Evolutionary conservation across 495 filamentous ascomycete genomes (phyloP).

Genomic region (Aspergillus baeticus): DNA sequence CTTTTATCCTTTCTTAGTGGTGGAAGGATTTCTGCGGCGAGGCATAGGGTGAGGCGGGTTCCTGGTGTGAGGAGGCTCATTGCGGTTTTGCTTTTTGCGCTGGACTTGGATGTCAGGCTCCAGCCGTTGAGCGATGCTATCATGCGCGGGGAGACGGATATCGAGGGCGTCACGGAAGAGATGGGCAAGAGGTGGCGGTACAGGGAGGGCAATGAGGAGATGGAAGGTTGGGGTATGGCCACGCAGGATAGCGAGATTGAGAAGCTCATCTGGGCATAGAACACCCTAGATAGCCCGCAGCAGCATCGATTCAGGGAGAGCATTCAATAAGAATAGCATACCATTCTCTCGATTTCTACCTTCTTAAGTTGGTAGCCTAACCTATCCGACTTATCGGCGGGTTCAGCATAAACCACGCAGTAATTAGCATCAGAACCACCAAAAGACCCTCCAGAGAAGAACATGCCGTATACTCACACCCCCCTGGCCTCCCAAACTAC

Average conservation of each 20-base stretch:
- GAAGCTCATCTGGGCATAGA: not conserved
- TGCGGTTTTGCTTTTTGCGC: not conserved
- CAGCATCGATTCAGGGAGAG: too few relatives aligned
- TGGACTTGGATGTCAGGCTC: not conserved
- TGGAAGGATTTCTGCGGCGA: not conserved
- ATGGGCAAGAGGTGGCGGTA: conserved; percentile 6
- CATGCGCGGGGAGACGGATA: not conserved
- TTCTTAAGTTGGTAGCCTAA: too few relatives aligned
- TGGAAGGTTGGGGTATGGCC: not conserved
- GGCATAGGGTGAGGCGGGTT: not conserved
- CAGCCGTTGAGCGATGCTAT: not conserved
- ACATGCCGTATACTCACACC: conserved; percentile 1
- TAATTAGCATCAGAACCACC: too few relatives aligned
- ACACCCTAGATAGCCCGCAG: too few relatives aligned
- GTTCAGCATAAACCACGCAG: too few relatives aligned
- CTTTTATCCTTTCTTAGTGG: not conserved
- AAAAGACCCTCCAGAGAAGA: too few relatives aligned
- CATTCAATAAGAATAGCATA: too few relatives aligned
- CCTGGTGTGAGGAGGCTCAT: not conserved
- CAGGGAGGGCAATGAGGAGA: not conserved
- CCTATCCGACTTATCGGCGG: too few relatives aligned
- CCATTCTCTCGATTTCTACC: too few relatives aligned
- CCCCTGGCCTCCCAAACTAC: conserved; percentile 20
- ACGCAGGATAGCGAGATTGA: conserved; percentile 1
- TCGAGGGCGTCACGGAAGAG: not conserved